phyloP scores from a whole-genome alignment of 2,329 filamentous ascomycete species.

The Trichoderma asperellum region DNA sequence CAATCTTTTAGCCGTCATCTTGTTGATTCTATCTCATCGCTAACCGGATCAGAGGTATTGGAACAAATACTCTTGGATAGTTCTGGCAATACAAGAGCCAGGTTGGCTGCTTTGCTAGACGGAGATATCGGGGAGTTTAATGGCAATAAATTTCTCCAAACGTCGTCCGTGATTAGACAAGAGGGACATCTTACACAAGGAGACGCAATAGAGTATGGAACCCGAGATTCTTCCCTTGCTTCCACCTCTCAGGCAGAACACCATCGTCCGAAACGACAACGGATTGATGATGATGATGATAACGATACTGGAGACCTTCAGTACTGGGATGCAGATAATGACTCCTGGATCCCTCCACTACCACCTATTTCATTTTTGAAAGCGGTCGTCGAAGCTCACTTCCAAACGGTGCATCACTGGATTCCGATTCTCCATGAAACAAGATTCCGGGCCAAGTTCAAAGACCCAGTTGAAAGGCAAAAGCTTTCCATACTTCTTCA shows the following conservation, averaged over 20 bases:
- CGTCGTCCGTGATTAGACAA: not conserved
- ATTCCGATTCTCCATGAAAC: slow-evolving; percentile 26
- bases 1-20: not conserved
- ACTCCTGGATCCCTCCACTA: slow-evolving; percentile 4
- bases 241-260: not conserved
- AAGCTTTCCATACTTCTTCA: slow-evolving; percentile 9
- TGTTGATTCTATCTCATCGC: not conserved
- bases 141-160: not conserved
- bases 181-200: not conserved
- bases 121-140: not conserved
- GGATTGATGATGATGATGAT: not conserved
- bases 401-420: slow-evolving; percentile 26
- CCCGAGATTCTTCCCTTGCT: not conserved
- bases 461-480: slow-evolving; percentile 7
- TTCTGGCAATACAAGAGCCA: slow-evolving; percentile 5
- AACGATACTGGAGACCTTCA: not conserved
- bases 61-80: slow-evolving; percentile 15
- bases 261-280: not conserved
- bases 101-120: slow-evolving; percentile 8
- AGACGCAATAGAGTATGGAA: not conserved
- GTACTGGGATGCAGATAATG: not conserved
- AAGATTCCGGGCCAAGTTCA: slow-evolving; percentile 19
- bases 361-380: slow-evolving; percentile 6
- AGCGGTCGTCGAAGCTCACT: slow-evolving; percentile 26
- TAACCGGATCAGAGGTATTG: slow-evolving; percentile 12